Evolutionary conservation across 1,284 basidiomycete species (phyloP), one percentile per base, ranked within the genome.

Genomic region (Irpex rosettiformis): DNA sequence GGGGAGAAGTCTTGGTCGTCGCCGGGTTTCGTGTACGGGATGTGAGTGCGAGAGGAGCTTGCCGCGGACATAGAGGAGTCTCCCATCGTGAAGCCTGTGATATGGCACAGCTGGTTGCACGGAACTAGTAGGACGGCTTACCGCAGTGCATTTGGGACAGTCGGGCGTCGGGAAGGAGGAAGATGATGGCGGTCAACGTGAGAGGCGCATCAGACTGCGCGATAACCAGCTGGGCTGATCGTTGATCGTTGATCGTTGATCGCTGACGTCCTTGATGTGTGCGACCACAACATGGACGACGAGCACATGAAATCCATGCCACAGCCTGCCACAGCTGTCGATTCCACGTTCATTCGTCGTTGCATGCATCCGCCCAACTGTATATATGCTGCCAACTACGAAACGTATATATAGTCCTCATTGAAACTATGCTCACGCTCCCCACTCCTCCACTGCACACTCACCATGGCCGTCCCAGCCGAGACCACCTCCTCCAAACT

Each of bases 401-500:
- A n/a, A 40, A 40, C n/a, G 13, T n/a, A 11, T 40, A 40, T 40
- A 40, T 40, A 40, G n/a, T n/a, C 33, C 33, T 40, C 33, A 40
- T 40, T n/a, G 33, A 40, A 13, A 40, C n/a, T 7, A 29, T 27
- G 24, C 27, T 45, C 45, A 45, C 53, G 55, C 21, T 21, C 30
- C 18, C 52, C 40, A 27, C 29, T 45, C 13, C 8, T 18, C 43
- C 10, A 47, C 22, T 24, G 10, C 16, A 8, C 13, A 5, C 22
- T 10, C 43, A 61, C 64, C 25, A 84, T 84, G 82, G 79, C 83
- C 30, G 79, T 78, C 29, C 83, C 84, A 61, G 65, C 74, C 18
- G 75, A 78, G 27, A 74, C 83, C 60, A 81, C 75, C 55, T 79
- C 79, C 55, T 75, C 79, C 63, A 71, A 84, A 59, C 65, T 81